A percentile compares a stretch with the other conserved stretches of the same genome.
Evolutionary conservation across 2,329 filamentous ascomycete genomes (phyloP).

Genomic region (Alternaria consortialis): DNA sequence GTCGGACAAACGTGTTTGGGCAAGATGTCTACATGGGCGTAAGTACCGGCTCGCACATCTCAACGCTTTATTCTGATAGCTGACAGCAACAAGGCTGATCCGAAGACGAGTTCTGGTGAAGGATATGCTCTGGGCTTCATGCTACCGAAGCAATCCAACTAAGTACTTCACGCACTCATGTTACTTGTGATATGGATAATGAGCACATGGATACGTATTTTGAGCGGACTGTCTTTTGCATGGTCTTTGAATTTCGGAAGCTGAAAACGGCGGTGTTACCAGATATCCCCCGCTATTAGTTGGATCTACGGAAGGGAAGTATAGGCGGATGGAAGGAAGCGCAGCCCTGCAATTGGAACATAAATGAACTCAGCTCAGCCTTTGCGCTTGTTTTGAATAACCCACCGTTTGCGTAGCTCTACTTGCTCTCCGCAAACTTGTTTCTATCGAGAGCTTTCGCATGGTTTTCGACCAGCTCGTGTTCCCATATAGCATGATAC

Average conservation of each 20-base stretch:
- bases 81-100: slow-evolving; percentile 36
- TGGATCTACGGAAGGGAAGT: slow-evolving; percentile 8
- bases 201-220: neutral
- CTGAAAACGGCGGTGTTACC: slow-evolving; percentile 6
- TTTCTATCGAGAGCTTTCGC: neutral
- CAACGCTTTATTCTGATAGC: slow-evolving; percentile 1
- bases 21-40: slow-evolving; percentile 54
- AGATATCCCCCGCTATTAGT: slow-evolving; percentile 11
- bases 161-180: neutral
- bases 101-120: slow-evolving; percentile 34
- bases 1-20: slow-evolving; percentile 42
- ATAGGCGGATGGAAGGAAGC: slow-evolving; percentile 19
- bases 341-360: slow-evolving; percentile 21
- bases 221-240: neutral
- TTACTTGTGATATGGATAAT: slow-evolving; percentile 3
- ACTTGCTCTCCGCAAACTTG: neutral
- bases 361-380: slow-evolving; percentile 17
- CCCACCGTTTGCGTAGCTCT: neutral
- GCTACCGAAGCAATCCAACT: slow-evolving; percentile 33
- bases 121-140: slow-evolving; percentile 43
- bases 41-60: slow-evolving; percentile 25
- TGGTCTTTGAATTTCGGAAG: neutral
- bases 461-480: neutral
- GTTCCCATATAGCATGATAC: neutral
- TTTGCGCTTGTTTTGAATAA: neutral